phyloP scores from a whole-genome alignment of 73 alveolate species.

The Symbiodinium pilosum region DNA sequence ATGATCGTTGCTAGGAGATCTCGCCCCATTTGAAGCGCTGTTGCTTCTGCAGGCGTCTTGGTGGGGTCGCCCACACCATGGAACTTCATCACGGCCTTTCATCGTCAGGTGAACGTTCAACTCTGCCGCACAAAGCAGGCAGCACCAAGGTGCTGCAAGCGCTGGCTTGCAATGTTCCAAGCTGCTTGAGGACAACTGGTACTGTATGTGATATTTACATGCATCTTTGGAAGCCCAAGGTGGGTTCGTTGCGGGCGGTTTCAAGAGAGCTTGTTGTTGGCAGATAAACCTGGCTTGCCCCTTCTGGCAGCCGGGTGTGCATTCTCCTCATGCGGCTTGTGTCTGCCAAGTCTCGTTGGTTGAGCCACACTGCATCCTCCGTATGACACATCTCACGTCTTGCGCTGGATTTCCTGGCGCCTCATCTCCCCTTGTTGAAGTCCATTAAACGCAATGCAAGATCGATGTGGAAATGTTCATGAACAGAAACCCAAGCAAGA shows the following conservation, averaged over 20 bases:
- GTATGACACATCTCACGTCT: no score
- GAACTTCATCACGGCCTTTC: conserved; percentile 86
- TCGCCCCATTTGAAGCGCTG: conserved; percentile 78
- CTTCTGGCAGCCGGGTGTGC: no score
- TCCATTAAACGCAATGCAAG: no score
- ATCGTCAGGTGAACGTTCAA: background rate
- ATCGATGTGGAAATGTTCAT: background rate
- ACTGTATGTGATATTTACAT: background rate
- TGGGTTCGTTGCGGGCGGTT: no score
- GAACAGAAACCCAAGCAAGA: background rate
- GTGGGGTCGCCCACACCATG: conserved; percentile 92
- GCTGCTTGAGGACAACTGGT: background rate
- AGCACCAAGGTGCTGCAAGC: background rate
- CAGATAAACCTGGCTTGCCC: no score
- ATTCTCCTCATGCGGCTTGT: no score
- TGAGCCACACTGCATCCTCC: no score
- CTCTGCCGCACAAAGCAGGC: background rate
- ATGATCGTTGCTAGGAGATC: conserved; percentile 64
- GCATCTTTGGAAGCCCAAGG: no score
- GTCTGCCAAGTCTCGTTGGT: no score
- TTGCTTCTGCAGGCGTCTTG: conserved; percentile 85
- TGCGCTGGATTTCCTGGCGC: no score
- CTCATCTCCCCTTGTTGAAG: no score
- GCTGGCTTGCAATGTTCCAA: background rate
- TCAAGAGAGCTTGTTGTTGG: no score